Base-by-base conservation (phyloP, 495 filamentous ascomycete species). In the Ascodesmis nigricans region DNA sequence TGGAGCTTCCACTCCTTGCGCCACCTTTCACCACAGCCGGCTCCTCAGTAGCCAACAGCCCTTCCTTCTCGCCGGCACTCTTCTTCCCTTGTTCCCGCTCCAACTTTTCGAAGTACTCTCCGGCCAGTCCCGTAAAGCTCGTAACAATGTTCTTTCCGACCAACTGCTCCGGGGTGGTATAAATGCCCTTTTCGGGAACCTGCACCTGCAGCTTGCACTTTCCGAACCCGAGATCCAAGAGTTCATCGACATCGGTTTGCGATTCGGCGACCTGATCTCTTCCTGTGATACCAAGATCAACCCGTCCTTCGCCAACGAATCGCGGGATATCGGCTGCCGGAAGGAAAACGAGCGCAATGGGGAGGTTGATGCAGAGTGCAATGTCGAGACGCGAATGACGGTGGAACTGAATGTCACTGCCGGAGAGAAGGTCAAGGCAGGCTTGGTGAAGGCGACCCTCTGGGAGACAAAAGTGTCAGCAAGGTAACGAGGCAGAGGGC, bases 241-340 rank as follows among this genome's bases (percentile, higher is more conserved):
- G 53, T 11, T 65, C 62, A 4, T 73, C 63, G 6, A 75, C 61
- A 22, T 60, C 64, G 2, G 75, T 69, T 55, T 84, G 81, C 60
- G 91, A 78, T 58, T 95, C 90, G 15, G 72, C 73, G 13, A 95
- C 78, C 46, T 91, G 80, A 54, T 97, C 90, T 33, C 67, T 65
- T 22, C 87, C 87, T 0, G 87, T 97, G 42, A 97, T 97, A 34
- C 87, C 87, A 4, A 97, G 57, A 50, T 90, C 82, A 9, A 95
- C 87, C 32, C 75, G 69, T 19, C 87, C 87, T 53, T 93, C 82
- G 18, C 83, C 87, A 27, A 97, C 81, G 45, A 93, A 95, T 34
- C 78, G 84, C 17, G 87, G 90, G 50, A 97, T 97, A 54, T 95
- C 87, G 35, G 78, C 83, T 21, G 81, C 87, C 16, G 87, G 87